Percentiles rank a stretch among this genome's conserved stretches.
Evolutionary conservation across 495 filamentous ascomycete species (phyloP).

Genomic region (Hyaloscypha hepaticicola): DNA sequence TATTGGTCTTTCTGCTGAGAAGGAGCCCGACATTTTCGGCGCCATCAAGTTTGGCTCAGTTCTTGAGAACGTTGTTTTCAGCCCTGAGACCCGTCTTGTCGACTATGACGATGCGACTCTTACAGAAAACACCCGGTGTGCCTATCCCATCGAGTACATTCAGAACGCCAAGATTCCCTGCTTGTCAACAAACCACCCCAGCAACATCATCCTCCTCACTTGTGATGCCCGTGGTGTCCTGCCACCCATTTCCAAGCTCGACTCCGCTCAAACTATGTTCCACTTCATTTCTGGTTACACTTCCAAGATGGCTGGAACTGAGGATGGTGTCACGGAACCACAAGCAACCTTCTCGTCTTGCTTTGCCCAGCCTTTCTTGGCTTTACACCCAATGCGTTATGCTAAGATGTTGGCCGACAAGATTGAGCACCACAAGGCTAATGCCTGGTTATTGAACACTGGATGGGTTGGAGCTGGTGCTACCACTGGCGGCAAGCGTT

Average conservation of each 20-base stretch:
- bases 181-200: constrained; percentile 79
- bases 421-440: constrained; percentile 91
- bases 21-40: constrained; percentile 97
- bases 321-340: constrained; percentile 94
- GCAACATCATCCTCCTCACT: constrained; percentile 96
- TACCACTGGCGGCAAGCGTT: constrained; percentile 93
- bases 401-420: constrained; percentile 97
- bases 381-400: constrained; percentile 98
- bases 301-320: constrained; percentile 99
- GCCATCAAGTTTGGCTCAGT: constrained; percentile 97
- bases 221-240: constrained; percentile 97
- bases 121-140: constrained; percentile 96
- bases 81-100: constrained; percentile 82
- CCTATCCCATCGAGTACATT: constrained; percentile 99
- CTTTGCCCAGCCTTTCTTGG: constrained; percentile 99
- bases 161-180: constrained; percentile 98
- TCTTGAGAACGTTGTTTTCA: constrained; percentile 97
- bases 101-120: constrained; percentile 94
- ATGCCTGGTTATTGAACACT: constrained; percentile 98
- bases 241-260: constrained; percentile 96
- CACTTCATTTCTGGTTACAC: constrained; percentile 99
- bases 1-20: constrained; percentile 95
- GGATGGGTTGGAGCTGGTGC: constrained; percentile 98
- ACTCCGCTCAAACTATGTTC: constrained; percentile 97
- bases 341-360: constrained; percentile 99